phyloP scores from a whole-genome alignment of 495 filamentous ascomycete genomes.

The Trichoderma asperelloides region DNA sequence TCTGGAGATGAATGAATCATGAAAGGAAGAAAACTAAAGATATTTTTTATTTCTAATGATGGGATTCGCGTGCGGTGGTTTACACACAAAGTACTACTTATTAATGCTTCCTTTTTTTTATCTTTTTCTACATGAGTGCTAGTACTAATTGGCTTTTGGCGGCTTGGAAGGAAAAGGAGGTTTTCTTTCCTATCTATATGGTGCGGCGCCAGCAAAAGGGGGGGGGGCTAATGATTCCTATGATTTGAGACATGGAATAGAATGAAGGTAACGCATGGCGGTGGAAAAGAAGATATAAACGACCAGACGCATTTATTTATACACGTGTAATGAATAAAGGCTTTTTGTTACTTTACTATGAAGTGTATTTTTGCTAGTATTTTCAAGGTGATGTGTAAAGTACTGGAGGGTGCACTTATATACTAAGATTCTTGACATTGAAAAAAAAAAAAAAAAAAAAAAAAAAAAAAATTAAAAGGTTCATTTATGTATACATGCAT shows the following conservation, averaged over 20 bases:
- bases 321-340: background rate
- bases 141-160: no score
- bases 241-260: background rate
- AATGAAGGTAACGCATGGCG: background rate
- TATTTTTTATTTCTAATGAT: background rate
- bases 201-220: background rate
- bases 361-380: background rate
- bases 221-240: background rate
- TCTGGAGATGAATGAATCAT: constrained; percentile 23
- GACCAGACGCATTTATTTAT: background rate
- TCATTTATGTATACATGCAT: no score
- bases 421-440: background rate
- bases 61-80: background rate
- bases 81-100: no score
- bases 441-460: background rate
- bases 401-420: no score
- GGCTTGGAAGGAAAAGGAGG: background rate
- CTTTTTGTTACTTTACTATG: background rate
- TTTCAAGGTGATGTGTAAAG: background rate
- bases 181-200: background rate
- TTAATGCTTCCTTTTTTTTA: no score
- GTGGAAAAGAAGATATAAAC: background rate
- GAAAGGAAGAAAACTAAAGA: background rate
- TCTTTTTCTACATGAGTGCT: no score
- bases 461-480: background rate